phyloP scores from a whole-genome alignment of 83 land plant species.

The Isoetes engelmannii region DNA sequence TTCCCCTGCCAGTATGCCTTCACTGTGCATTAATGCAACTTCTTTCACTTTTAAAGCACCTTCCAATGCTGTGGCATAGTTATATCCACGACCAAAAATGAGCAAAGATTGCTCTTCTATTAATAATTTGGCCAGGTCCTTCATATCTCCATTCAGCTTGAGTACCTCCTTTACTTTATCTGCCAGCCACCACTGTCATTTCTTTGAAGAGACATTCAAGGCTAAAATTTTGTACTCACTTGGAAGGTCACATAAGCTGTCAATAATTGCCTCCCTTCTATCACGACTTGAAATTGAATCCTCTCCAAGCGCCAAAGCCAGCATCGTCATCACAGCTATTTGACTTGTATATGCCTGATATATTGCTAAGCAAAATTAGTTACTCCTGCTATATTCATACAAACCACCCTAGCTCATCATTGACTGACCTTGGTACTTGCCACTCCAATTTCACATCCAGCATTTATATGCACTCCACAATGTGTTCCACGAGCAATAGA shows the following conservation, averaged over 20 bases:
- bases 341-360: conserved; percentile 95
- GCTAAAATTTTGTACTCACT: conserved; percentile 33
- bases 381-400: neutral
- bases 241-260: conserved; percentile 67
- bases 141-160: conserved; percentile 84
- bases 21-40: conserved; percentile 95
- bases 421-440: conserved; percentile 91
- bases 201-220: neutral
- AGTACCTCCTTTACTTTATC: conserved; percentile 77
- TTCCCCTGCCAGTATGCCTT: conserved; percentile 98
- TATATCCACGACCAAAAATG: conserved; percentile 93
- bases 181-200: conserved; percentile 18
- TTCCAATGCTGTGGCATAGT: conserved; percentile 95
- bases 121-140: conserved; percentile 71
- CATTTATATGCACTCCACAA: conserved; percentile 99
- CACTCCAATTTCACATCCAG: conserved; percentile 95
- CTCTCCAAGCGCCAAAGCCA: conserved; percentile 88
- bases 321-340: conserved; percentile 90
- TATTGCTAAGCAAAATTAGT: neutral
- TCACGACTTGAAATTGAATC: conserved; percentile 66
- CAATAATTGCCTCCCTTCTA: conserved; percentile 72
- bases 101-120: conserved; percentile 82
- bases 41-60: conserved; percentile 98
- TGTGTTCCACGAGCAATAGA: conserved; percentile 89
- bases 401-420: neutral